Conservation (phyloP, 129 eudicot genomes). For the sunflower (Helianthus annuus) region DNA sequence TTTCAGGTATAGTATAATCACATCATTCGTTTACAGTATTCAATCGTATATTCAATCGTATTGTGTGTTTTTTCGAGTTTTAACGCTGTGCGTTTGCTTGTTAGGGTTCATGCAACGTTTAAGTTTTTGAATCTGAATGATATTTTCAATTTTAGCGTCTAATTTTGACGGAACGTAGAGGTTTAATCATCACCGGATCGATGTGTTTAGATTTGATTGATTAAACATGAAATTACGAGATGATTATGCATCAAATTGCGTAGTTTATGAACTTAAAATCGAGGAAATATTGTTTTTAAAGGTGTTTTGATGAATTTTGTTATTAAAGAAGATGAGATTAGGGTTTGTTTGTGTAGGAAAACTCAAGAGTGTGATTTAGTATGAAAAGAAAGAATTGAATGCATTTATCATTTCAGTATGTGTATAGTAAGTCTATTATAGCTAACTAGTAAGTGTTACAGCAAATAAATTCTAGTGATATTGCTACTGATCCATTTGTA, state of each 20-base stretch:
- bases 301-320: too few species aligned
- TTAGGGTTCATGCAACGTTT: conserved; percentile 2
- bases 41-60: too few species aligned
- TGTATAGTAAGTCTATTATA: background rate
- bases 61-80: too few species aligned
- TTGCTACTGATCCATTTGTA: conserved; percentile 27
- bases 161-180: too few species aligned
- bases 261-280: background rate
- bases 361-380: background rate
- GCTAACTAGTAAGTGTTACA: background rate
- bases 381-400: background rate
- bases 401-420: conserved; percentile 13
- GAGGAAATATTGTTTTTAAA: too few species aligned
- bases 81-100: background rate
- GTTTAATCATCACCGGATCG: too few species aligned
- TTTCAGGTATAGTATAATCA: conserved; percentile 53
- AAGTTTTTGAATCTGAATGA: background rate
- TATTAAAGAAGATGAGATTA: background rate
- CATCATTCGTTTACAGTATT: too few species aligned
- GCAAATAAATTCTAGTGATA: conserved; percentile 27
- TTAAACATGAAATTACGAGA: background rate
- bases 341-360: conserved; percentile 14
- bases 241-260: background rate
- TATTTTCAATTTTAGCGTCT: background rate
- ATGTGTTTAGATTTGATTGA: background rate